Evolutionary conservation across 2,329 filamentous ascomycete genomes (phyloP), one percentile per base, ranked within the genome.

Genomic region (Geosmithia flava): DNA sequence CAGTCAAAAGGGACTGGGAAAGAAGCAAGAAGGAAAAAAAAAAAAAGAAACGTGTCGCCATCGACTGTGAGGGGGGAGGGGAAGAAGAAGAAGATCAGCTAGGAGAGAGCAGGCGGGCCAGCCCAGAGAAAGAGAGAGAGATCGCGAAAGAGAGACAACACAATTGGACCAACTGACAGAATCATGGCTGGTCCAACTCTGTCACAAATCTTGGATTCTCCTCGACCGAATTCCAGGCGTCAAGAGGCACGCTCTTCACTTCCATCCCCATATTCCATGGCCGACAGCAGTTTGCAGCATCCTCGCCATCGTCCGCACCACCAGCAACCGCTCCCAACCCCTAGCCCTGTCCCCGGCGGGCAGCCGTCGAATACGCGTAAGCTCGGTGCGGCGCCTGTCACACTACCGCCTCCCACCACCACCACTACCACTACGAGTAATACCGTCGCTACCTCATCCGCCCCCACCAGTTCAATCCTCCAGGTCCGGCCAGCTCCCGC

Each of bases 201-300:
- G 45, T 61, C 61, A 33, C 59, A 61, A 41, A 59, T 62, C 46
- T 57, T 63, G 48, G 56, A 61, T 45, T 53, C 56, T 61, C 53
- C 59, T 46, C 54, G 52, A 44, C 58, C 59, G 42, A 47, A 48
- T 10, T 47, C 55, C 17, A 37, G 20, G 27, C 20, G 46, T 42
- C 37, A 27, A 29, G 46, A 48, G 23, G 8, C 23, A 33, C 16
- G 40, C 11, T 48, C 41, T 20, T 41, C 46, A 33, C 27, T 46
- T 13, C 37, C 49, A 11, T 33, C 20, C 13, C 33, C 47, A n/a
- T 29, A 47, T 47, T 16, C 46, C n/a, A 19, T 11, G 30, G 33
- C 6, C 33, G 40, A 39, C 29, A 16, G 20, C n/a, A 20, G 17
- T 43, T 40, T 29, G 16, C 39, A 19, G 7, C 42, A 15, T 37